Conservation (phyloP, 805 yeast genomes). For the Kluyveromyces nonfermentans region DNA sequence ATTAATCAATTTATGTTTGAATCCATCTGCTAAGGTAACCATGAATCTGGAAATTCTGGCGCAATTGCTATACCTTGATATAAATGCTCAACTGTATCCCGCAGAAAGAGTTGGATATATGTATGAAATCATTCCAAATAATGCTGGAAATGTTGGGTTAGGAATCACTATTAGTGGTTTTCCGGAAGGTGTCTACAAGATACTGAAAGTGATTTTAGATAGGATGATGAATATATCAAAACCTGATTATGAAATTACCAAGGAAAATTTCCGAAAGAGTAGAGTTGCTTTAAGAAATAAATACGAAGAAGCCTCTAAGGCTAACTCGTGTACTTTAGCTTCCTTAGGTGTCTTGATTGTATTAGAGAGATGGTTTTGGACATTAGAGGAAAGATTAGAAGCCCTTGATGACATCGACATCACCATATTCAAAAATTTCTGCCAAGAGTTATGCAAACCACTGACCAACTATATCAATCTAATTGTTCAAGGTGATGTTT, state of each 20-base stretch:
- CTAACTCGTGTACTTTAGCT: slow-evolving; percentile 40
- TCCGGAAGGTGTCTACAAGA: slow-evolving; percentile 28
- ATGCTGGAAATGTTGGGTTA: slow-evolving; percentile 45
- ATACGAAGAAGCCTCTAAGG: slow-evolving; percentile 35
- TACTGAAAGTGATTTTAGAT: slow-evolving; percentile 29
- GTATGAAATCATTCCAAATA: slow-evolving; percentile 48
- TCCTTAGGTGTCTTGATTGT: slow-evolving; percentile 41
- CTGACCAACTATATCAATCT: slow-evolving; percentile 31
- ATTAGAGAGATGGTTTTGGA: slow-evolving; percentile 49
- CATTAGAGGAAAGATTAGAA: slow-evolving; percentile 45
- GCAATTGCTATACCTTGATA: slow-evolving; percentile 35
- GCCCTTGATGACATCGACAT: slow-evolving; percentile 42
- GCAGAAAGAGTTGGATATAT: slow-evolving; percentile 45
- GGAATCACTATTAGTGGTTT: slow-evolving; percentile 48
- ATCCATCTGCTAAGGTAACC: slow-evolving; percentile 31
- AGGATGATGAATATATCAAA: slow-evolving; percentile 24
- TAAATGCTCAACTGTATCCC: slow-evolving; percentile 40
- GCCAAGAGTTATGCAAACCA: slow-evolving; percentile 18
- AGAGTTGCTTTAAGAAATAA: slow-evolving; percentile 39
- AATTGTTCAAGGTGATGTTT: slow-evolving; percentile 44
- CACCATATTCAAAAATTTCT: slow-evolving; percentile 27
- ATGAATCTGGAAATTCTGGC: slow-evolving; percentile 46
- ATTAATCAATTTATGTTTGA: slow-evolving; percentile 26
- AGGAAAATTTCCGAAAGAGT: slow-evolving; percentile 36
- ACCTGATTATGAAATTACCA: slow-evolving; percentile 11